phyloP scores from a whole-genome alignment of 2,329 filamentous ascomycete species.

The Thelonectria olida region DNA sequence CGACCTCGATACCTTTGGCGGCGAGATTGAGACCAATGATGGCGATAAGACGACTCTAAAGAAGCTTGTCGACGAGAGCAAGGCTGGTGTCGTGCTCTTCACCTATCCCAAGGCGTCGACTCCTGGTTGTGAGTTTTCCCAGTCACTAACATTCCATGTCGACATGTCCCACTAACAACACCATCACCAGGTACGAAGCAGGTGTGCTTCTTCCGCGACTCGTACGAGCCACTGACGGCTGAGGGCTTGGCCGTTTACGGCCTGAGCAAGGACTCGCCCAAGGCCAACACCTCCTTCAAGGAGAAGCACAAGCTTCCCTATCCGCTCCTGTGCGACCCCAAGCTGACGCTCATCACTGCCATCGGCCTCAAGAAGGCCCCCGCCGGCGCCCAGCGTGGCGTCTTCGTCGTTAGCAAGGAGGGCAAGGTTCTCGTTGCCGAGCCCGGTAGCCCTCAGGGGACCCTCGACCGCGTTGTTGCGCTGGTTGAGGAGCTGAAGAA shows the following conservation, averaged over 20 bases:
- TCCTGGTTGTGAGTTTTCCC: constrained; percentile 80
- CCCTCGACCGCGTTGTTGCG: constrained; percentile 78
- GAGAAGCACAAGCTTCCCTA: constrained; percentile 92
- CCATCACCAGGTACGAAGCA: constrained; percentile 83
- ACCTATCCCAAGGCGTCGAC: constrained; percentile 97
- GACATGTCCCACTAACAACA: constrained; percentile 15
- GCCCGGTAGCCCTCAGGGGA: constrained; percentile 79
- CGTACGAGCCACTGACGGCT: constrained; percentile 77
- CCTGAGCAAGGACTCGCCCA: constrained; percentile 86
- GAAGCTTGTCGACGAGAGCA: constrained; percentile 82
- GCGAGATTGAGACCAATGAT: constrained; percentile 85
- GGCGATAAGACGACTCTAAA: constrained; percentile 82
- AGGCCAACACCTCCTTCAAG: constrained; percentile 92
- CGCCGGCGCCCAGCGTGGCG: constrained; percentile 83
- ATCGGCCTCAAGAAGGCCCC: constrained; percentile 90
- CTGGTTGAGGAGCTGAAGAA: constrained; percentile 63
- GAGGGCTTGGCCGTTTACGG: constrained; percentile 89
- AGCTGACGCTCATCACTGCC: constrained; percentile 77
- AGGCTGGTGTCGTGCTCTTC: constrained; percentile 88
- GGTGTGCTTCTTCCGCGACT: constrained; percentile 92
- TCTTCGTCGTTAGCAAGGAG: constrained; percentile 85
- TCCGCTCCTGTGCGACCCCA: constrained; percentile 84
- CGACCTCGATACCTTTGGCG: constrained; percentile 68
- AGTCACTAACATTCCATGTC: not conserved
- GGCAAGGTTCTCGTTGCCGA: constrained; percentile 83